phyloP scores from a whole-genome alignment of 2,329 filamentous ascomycete genomes.

The Amylocarpus encephaloides region DNA sequence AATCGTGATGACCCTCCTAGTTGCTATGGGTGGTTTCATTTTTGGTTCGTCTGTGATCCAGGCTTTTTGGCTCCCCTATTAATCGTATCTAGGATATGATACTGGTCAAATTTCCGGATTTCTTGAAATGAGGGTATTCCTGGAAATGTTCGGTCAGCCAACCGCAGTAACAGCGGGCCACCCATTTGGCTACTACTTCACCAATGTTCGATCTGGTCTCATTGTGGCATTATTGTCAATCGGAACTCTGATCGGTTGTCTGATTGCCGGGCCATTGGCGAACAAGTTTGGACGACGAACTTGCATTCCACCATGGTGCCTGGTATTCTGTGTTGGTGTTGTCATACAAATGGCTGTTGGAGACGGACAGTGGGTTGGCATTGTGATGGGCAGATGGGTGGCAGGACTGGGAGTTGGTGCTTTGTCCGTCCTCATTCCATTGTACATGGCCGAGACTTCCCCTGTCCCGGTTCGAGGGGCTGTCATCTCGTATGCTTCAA shows the following conservation, averaged over 20 bases:
- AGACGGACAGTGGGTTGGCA: conserved; percentile 53
- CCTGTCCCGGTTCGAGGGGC: conserved; percentile 57
- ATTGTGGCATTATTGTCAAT: conserved; percentile 62
- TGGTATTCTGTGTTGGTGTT: conserved; percentile 58
- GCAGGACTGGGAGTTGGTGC: conserved; percentile 63
- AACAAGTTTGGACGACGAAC: conserved; percentile 55
- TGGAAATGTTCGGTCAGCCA: conserved; percentile 44
- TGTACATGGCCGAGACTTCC: conserved; percentile 60
- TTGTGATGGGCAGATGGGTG: conserved; percentile 55
- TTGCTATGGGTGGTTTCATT: conserved; percentile 30
- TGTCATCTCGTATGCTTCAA: conserved; percentile 44
- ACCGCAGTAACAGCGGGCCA: conserved; percentile 19
- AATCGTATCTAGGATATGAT: conserved; percentile 18
- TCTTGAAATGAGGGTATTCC: conserved; percentile 54
- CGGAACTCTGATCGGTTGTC: conserved; percentile 72
- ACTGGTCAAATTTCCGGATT: conserved; percentile 46
- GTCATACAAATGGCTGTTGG: conserved; percentile 57
- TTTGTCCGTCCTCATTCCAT: conserved; percentile 58
- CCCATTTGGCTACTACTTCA: conserved; percentile 38
- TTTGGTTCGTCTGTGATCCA: conserved; percentile 19
- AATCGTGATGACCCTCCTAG: conserved; percentile 20
- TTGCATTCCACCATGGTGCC: conserved; percentile 47
- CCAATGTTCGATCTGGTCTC: conserved; percentile 54
- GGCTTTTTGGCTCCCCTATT: background rate
- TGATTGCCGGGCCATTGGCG: conserved; percentile 67